These are phyloP conservation scores for Vitellaria paradoxa DNA, from an alignment of 179 eudicot species.

Conservation along the genomic window DNA sequence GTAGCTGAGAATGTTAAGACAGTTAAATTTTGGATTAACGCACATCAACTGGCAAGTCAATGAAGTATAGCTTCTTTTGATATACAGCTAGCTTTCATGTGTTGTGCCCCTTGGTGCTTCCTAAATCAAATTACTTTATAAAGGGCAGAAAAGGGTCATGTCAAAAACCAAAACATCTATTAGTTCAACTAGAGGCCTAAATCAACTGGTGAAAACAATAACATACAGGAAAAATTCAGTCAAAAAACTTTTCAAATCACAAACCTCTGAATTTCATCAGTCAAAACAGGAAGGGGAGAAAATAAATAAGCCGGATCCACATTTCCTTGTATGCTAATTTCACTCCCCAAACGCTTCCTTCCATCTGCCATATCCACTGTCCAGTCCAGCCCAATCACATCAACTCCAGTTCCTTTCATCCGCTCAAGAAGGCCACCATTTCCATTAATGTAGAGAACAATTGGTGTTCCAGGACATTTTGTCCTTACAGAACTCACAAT, in stretches of 20 bases:
- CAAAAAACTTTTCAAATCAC: slow-evolving; percentile 2
- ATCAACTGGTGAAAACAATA: not conserved
- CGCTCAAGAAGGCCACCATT: slow-evolving; percentile 91
- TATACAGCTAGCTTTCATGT: not conserved
- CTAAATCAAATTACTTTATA: not conserved
- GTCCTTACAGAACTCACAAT: slow-evolving; percentile 63
- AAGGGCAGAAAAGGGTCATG: not conserved
- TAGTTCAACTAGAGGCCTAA: not conserved
- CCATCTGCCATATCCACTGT: slow-evolving; percentile 99
- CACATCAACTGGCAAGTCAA: not conserved
- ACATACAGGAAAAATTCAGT: not conserved
- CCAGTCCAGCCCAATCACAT: slow-evolving; percentile 96
- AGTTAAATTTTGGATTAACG: not conserved
- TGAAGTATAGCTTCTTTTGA: not conserved
- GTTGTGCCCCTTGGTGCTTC: slow-evolving; percentile 1
- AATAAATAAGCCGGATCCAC: slow-evolving; percentile 87
- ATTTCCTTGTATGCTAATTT: slow-evolving; percentile 81
- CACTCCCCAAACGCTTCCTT: slow-evolving; percentile 74
- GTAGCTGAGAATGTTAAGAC: not conserved
- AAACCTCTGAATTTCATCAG: slow-evolving; percentile 84
- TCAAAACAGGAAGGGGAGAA: slow-evolving; percentile 82
- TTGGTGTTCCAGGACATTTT: slow-evolving; percentile 79
- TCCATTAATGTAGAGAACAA: slow-evolving; percentile 90
- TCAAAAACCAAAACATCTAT: not conserved
- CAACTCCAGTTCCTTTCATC: slow-evolving; percentile 90